Percentiles rank a stretch among this genome's conserved stretches.
phyloP scores from a whole-genome alignment of 768 basidiomycete genomes.

The Boletellus emodensis region DNA sequence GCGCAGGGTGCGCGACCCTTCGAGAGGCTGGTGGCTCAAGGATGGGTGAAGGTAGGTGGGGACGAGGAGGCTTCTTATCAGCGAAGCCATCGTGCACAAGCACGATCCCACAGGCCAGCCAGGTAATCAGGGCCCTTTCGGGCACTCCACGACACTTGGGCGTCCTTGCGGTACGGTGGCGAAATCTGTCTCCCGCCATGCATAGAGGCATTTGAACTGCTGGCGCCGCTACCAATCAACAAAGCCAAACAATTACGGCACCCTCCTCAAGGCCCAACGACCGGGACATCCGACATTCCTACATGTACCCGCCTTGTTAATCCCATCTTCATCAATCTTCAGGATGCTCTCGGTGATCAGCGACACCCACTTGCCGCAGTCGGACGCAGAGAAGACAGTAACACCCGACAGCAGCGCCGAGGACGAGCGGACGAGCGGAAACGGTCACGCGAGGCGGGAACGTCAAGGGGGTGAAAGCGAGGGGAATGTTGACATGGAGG shows the following conservation, averaged over 20 bases:
- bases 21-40: too few species aligned
- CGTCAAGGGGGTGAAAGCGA: constrained; percentile 3
- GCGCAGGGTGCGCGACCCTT: too few species aligned
- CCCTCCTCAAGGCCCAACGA: not conserved
- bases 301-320: constrained; percentile 7
- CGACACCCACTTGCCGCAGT: not conserved
- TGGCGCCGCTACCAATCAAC: too few species aligned
- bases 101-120: too few species aligned
- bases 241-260: constrained; percentile 15
- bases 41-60: too few species aligned
- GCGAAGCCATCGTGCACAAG: too few species aligned
- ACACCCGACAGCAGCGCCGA: not conserved
- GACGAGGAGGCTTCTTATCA: too few species aligned
- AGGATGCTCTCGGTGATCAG: constrained; percentile 7
- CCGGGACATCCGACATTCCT: not conserved
- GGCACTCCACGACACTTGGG: too few species aligned
- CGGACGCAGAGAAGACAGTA: constrained; percentile 1
- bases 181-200: too few species aligned
- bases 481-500: constrained; percentile 1
- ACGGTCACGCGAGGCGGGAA: constrained; percentile 4
- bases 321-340: not conserved
- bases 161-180: too few species aligned
- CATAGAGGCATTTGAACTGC: too few species aligned
- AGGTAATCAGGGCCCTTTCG: too few species aligned
- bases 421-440: constrained; percentile 17